Percentiles rank a stretch among this genome's conserved stretches.
Conservation (phyloP, 1,284 basidiomycete species). For the Melampsora americana region DNA sequence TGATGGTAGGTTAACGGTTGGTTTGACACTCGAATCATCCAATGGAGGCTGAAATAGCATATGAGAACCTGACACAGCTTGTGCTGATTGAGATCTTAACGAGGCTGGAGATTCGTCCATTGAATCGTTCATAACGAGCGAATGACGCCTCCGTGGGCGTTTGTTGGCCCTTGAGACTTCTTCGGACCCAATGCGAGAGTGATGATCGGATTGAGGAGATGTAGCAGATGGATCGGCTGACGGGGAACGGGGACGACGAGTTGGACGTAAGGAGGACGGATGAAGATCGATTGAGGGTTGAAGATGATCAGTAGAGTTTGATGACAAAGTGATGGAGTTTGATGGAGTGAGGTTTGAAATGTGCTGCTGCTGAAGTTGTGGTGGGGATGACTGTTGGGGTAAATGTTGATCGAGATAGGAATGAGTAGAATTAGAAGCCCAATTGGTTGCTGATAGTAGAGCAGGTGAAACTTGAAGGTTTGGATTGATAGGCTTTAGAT, state of each 20-base stretch:
- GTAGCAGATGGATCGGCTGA: background rate
- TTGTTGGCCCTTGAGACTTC: background rate
- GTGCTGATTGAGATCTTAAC: background rate
- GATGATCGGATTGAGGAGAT: background rate
- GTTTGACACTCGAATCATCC: background rate
- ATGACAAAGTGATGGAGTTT: too few relatives aligned
- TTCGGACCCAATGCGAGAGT: background rate
- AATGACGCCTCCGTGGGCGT: background rate
- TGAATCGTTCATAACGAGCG: constrained; percentile 2
- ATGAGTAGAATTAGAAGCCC: background rate
- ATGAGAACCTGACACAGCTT: background rate
- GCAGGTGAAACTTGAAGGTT: background rate
- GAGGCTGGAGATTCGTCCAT: background rate
- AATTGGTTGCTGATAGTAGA: background rate
- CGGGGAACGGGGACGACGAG: background rate
- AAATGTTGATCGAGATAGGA: background rate
- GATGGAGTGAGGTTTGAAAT: background rate
- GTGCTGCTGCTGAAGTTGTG: background rate
- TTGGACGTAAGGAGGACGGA: background rate
- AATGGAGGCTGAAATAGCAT: background rate
- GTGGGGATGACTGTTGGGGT: background rate
- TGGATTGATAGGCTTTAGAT: background rate
- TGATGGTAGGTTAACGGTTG: background rate
- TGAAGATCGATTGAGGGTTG: background rate
- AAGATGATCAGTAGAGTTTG: background rate